Conservation (phyloP, 306 rosid species). For the Psophocarpus tetragonolobus region DNA sequence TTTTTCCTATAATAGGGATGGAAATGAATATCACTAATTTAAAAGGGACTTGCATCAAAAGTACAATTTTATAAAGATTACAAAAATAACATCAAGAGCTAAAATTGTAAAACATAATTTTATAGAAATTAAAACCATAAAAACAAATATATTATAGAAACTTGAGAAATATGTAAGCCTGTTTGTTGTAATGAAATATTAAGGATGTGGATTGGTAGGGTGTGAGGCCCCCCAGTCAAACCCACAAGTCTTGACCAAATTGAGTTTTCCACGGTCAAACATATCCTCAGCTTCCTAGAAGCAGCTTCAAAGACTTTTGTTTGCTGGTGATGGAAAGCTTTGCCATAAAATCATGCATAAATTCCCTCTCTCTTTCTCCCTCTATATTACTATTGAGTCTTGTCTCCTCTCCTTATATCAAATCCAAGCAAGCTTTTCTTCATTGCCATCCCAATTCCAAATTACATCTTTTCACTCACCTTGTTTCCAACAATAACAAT, state of each 20-base stretch:
- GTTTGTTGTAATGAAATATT: neutral
- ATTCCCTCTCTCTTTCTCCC: neutral
- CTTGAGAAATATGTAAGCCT: no score
- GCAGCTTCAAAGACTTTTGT: conserved; percentile 42
- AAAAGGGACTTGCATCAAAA: no score
- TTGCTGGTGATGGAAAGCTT: neutral
- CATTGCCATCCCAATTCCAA: conserved; percentile 29
- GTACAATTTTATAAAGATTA: no score
- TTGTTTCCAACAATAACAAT: conserved; percentile 40
- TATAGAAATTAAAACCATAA: neutral
- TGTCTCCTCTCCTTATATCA: conserved; percentile 8
- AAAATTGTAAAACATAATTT: no score
- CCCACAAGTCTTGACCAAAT: conserved; percentile 75
- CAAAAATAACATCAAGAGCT: no score
- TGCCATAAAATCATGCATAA: conserved; percentile 11
- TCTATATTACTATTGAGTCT: neutral
- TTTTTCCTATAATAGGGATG: no score
- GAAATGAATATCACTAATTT: no score
- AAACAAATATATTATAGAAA: neutral
- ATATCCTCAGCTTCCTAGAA: conserved; percentile 61
- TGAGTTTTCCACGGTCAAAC: conserved; percentile 86
- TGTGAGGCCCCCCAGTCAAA: conserved; percentile 69
- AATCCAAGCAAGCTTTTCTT: conserved; percentile 19
- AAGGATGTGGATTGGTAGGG: conserved; percentile 13
- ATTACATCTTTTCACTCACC: conserved; percentile 52